Evolutionary conservation across 306 rosid genomes (phyloP).

Genomic region (Amphicarpaea edgeworthii): DNA sequence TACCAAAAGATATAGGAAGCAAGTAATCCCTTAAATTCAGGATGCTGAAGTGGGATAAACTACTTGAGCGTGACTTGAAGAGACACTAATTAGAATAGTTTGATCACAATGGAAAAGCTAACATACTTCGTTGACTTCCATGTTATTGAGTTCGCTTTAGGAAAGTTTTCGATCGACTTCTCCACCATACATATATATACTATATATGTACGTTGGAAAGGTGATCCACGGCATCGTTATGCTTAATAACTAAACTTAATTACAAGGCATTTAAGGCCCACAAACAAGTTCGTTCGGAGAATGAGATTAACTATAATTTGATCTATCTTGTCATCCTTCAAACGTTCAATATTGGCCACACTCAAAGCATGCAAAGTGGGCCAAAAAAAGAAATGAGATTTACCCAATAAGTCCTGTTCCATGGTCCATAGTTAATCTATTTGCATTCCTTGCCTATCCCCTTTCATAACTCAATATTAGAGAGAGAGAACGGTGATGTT

Average conservation of each 20-base stretch:
- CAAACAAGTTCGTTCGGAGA: constrained; percentile 25
- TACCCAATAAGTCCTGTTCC: neutral
- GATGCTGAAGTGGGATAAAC: constrained; percentile 33
- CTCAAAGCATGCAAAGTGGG: constrained; percentile 18
- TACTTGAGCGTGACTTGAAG: constrained; percentile 38
- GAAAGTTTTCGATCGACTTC: constrained; percentile 26
- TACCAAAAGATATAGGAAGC: neutral
- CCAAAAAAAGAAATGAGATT: neutral
- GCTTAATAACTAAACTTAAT: constrained; percentile 37
- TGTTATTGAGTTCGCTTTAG: constrained; percentile 9
- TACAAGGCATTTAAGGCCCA: constrained; percentile 24
- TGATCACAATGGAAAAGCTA: constrained; percentile 28
- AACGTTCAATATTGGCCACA: constrained; percentile 19
- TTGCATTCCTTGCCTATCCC: neutral
- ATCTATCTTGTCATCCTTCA: constrained; percentile 1
- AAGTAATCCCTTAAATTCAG: constrained; percentile 40
- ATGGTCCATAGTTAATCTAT: constrained; percentile 19
- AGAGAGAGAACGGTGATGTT: neutral
- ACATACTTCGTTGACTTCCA: constrained; percentile 44
- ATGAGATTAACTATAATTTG: neutral
- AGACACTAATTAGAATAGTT: constrained; percentile 25
- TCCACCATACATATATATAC: neutral
- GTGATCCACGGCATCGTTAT: neutral
- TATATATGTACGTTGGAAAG: too few species aligned
- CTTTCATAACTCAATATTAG: constrained; percentile 1